phyloP scores from a whole-genome alignment of 2,329 filamentous ascomycete species.

The Zasmidium cellare region DNA sequence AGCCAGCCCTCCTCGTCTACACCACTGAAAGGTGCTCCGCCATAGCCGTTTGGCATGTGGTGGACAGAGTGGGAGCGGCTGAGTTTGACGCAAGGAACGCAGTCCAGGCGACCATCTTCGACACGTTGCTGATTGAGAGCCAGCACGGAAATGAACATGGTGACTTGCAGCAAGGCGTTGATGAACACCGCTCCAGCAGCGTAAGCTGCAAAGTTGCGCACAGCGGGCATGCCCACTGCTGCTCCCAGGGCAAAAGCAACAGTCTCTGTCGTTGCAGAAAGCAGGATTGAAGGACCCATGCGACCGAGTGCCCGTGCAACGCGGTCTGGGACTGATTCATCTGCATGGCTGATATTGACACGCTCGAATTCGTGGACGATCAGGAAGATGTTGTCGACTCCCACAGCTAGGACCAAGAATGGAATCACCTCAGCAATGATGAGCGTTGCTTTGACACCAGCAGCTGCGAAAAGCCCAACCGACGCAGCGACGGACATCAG shows the following conservation, averaged over 20 bases:
- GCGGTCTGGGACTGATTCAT: slow-evolving; percentile 81
- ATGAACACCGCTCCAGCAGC: slow-evolving; percentile 95
- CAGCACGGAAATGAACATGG: slow-evolving; percentile 92
- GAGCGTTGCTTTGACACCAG: slow-evolving; percentile 88
- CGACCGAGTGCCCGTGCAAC: slow-evolving; percentile 86
- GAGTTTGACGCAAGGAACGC: slow-evolving; percentile 85
- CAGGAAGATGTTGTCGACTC: slow-evolving; percentile 98
- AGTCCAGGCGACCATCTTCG: slow-evolving; percentile 84
- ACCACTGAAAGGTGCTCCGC: slow-evolving; percentile 64
- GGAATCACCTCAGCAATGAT: slow-evolving; percentile 99
- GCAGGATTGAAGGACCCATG: slow-evolving; percentile 94
- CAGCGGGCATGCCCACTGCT: slow-evolving; percentile 96
- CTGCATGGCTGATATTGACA: slow-evolving; percentile 87
- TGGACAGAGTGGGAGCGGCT: slow-evolving; percentile 71
- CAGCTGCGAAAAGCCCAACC: slow-evolving; percentile 89
- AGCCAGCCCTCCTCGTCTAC: slow-evolving; percentile 79
- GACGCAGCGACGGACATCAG: slow-evolving; percentile 96
- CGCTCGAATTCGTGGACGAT: slow-evolving; percentile 98
- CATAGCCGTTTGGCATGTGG: slow-evolving; percentile 60
- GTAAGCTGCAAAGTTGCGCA: slow-evolving; percentile 95
- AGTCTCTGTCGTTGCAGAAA: slow-evolving; percentile 93
- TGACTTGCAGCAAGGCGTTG: slow-evolving; percentile 95
- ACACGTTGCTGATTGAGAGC: slow-evolving; percentile 89
- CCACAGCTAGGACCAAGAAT: slow-evolving; percentile 92
- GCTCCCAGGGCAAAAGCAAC: slow-evolving; percentile 89